A percentile compares a stretch with the other conserved stretches of the same genome.
Conservation (phyloP, 345 rosid species). For the Lumnitzera racemosa region DNA sequence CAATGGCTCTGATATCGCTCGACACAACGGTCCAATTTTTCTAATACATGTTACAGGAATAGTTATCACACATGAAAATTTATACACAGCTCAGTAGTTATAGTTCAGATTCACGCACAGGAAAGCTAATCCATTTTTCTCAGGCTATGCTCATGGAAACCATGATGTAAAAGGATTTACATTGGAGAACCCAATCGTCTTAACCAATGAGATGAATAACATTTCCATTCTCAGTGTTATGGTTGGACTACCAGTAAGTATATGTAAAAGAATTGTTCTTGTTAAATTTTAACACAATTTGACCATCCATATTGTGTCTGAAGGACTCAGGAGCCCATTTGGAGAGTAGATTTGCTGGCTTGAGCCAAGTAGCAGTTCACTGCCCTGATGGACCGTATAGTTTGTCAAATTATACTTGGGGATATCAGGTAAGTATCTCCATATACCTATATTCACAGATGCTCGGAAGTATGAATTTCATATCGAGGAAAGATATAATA, state of each 20-base stretch:
- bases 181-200: slow-evolving; percentile 30
- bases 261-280: neutral
- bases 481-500: neutral
- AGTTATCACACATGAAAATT: too few species aligned
- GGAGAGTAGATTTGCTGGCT: slow-evolving; percentile 53
- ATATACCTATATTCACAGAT: neutral
- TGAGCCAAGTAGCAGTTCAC: slow-evolving; percentile 32
- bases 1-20: too few species aligned
- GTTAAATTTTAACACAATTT: neutral
- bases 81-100: too few species aligned
- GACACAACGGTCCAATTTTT: too few species aligned
- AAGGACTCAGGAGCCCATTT: slow-evolving; percentile 82
- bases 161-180: slow-evolving; percentile 37
- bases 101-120: neutral
- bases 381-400: slow-evolving; percentile 23
- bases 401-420: slow-evolving; percentile 51
- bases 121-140: neutral
- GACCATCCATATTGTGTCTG: neutral
- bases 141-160: slow-evolving; percentile 76
- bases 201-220: slow-evolving; percentile 46
- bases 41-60: too few species aligned
- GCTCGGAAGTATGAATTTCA: neutral
- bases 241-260: slow-evolving; percentile 84
- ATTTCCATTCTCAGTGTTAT: slow-evolving; percentile 69
- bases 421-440: slow-evolving; percentile 52